phyloP scores from a whole-genome alignment of 768 basidiomycete genomes.

The Collybia nuda region DNA sequence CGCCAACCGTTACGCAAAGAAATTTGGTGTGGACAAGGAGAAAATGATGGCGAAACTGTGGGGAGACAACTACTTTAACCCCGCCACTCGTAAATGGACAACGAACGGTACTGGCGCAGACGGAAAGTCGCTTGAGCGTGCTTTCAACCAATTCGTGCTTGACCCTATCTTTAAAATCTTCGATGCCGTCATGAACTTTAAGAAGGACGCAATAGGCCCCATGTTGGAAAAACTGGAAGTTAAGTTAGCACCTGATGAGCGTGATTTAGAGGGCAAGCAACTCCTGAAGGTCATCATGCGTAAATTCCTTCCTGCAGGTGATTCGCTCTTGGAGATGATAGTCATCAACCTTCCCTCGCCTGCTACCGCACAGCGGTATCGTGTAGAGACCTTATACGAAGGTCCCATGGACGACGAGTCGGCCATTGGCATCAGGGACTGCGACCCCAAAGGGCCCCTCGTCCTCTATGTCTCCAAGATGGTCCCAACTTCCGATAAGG shows the following conservation, averaged over 20 bases:
- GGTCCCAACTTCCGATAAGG: slow-evolving; percentile 99
- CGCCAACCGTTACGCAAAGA: slow-evolving; percentile 92
- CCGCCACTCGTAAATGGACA: slow-evolving; percentile 94
- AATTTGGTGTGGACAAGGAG: slow-evolving; percentile 97
- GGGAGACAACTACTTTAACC: slow-evolving; percentile 99
- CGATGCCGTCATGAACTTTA: slow-evolving; percentile 98
- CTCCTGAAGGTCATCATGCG: slow-evolving; percentile 98
- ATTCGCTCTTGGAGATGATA: slow-evolving; percentile 99
- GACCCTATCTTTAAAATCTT: slow-evolving; percentile 99
- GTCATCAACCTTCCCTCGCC: slow-evolving; percentile 99
- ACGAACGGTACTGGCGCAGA: slow-evolving; percentile 73
- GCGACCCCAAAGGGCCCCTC: slow-evolving; percentile 93
- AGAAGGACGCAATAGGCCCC: slow-evolving; percentile 80
- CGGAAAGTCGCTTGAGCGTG: slow-evolving; percentile 93
- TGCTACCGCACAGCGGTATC: slow-evolving; percentile 95
- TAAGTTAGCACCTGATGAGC: slow-evolving; percentile 84
- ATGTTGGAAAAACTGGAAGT: slow-evolving; percentile 98
- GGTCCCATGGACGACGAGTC: slow-evolving; percentile 99
- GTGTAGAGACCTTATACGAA: slow-evolving; percentile 99
- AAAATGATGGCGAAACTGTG: slow-evolving; percentile 98
- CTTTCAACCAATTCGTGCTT: slow-evolving; percentile 97
- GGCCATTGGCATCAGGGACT: slow-evolving; percentile 97
- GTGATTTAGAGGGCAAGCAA: slow-evolving; percentile 91
- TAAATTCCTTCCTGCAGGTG: slow-evolving; percentile 99
- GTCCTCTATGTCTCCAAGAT: slow-evolving; percentile 99